These are phyloP conservation scores for Penicillium parvum DNA, from an alignment of 495 filamentous ascomycete species.

Conservation along the genomic window DNA sequence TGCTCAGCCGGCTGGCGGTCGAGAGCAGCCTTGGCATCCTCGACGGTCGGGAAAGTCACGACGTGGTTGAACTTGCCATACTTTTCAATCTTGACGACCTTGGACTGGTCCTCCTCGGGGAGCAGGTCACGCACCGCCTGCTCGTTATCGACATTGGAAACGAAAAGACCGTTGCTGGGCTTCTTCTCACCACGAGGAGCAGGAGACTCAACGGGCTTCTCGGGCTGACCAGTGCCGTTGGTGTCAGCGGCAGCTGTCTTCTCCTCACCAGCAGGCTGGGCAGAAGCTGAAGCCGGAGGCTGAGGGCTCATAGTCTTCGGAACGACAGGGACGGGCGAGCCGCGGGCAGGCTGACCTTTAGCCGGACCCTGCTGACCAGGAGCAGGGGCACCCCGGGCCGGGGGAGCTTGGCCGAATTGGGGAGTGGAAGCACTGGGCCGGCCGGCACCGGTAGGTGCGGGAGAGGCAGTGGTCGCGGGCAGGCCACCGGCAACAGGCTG, in stretches of 20 bases:
- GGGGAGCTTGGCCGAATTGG: constrained; percentile 42
- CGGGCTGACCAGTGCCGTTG: constrained; percentile 34
- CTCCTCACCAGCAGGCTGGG: constrained; percentile 35
- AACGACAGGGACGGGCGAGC: constrained; percentile 48
- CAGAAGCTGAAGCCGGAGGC: constrained; percentile 33
- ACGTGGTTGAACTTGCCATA: constrained; percentile 71
- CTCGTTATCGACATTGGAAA: constrained; percentile 71
- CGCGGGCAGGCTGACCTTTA: constrained; percentile 36
- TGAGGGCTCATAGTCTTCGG: constrained; percentile 56
- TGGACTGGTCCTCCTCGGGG: constrained; percentile 70
- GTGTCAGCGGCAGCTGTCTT: constrained; percentile 28
- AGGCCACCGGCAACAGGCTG: constrained; percentile 31
- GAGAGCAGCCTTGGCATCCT: constrained; percentile 74
- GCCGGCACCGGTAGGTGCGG: constrained; percentile 30
- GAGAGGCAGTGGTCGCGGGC: constrained; percentile 39
- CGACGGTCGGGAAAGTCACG: constrained; percentile 69
- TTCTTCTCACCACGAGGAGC: constrained; percentile 44
- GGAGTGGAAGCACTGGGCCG: constrained; percentile 29
- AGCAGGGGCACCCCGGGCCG: constrained; percentile 28
- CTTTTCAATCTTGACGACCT: constrained; percentile 74
- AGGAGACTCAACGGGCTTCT: constrained; percentile 38
- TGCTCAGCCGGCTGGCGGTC: constrained; percentile 66
- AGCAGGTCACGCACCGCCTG: constrained; percentile 77
- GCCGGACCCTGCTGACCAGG: constrained; percentile 35
- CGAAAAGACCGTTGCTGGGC: constrained; percentile 73